Evolutionary conservation across 495 filamentous ascomycete species (phyloP).

Genomic region (Neurospora sp.): DNA sequence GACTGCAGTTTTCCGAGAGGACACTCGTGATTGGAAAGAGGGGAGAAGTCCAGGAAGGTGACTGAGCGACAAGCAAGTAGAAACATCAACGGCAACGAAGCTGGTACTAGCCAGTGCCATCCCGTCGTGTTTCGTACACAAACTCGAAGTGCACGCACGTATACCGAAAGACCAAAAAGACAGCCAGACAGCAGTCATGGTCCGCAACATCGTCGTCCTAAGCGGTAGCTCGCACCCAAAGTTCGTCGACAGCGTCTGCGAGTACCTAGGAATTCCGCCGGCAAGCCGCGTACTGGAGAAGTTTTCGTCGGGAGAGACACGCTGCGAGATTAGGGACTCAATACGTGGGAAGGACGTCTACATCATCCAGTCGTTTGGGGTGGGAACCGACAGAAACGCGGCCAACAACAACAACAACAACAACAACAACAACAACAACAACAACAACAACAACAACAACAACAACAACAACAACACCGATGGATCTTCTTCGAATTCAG

Average conservation of each 20-base stretch:
- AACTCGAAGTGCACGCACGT: neutral
- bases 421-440: neutral
- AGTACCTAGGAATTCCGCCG: conserved; percentile 71
- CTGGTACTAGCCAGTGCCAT: neutral
- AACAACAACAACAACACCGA: neutral
- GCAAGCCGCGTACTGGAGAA: conserved; percentile 77
- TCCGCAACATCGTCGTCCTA: conserved; percentile 91
- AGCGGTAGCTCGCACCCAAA: conserved; percentile 87
- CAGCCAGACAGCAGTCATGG: conserved; percentile 39
- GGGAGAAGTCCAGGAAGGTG: neutral
- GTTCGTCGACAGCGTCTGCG: conserved; percentile 76
- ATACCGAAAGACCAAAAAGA: neutral
- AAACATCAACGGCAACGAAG: neutral
- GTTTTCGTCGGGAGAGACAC: conserved; percentile 88
- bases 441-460: neutral
- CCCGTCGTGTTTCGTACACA: neutral
- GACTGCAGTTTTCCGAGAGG: neutral
- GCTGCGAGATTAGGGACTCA: conserved; percentile 89
- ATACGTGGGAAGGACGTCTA: conserved; percentile 97
- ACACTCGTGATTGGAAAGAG: neutral
- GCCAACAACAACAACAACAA: neutral
- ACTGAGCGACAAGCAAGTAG: neutral
- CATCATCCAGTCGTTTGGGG: conserved; percentile 67
- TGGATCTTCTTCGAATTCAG: neutral
- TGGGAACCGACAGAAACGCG: neutral